Base-by-base conservation (phyloP, 306 rosid species). In the Ammopiptanthus mongolicus region DNA sequence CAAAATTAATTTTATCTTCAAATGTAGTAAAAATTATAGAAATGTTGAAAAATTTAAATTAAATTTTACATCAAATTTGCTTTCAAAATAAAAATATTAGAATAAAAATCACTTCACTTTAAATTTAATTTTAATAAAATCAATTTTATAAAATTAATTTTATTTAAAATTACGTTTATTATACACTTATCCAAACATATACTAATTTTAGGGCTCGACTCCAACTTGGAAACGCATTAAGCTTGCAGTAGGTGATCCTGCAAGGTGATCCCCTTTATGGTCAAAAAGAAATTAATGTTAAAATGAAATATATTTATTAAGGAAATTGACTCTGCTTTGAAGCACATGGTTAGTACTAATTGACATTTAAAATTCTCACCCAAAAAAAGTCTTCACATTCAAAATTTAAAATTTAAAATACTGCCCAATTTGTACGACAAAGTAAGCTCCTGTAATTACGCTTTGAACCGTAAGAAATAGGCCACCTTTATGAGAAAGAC, bases 151-250 rank as follows among this genome's bases (percentile, higher is more conserved):
- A n/a, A n/a, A n/a, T n/a, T n/a, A n/a, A n/a, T n/a, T n/a, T n/a
- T n/a, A n/a, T n/a, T n/a, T n/a, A n/a, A n/a, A n/a, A n/a, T n/a
- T n/a, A n/a, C n/a, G n/a, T n/a, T n/a, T n/a, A n/a, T n/a, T n/a
- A n/a, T n/a, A n/a, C n/a, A n/a, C n/a, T n/a, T n/a, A n/a, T n/a
- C n/a, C n/a, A n/a, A n/a, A n/a, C n/a, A n/a, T n/a, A n/a, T n/a
- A n/a, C n/a, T n/a, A n/a, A n/a, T n/a, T n/a, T n/a, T n/a, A n/a
- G n/a, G n/a, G n/a, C n/a, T n/a, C n/a, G n/a, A n/a, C n/a, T n/a
- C n/a, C n/a, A n/a, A n/a, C n/a, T n/a, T n/a, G n/a, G 75, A 58
- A 76, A 63, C 75, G 47, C 47, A 25, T 51, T 51, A 61, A 34
- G 46, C 5, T 58, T 33, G 19, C 19, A 11, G 18, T 68, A 15